A percentile compares a stretch with the other conserved stretches of the same genome.
phyloP scores from a whole-genome alignment of 1,139 yeast genomes.

The Nakaseomyces sp. region DNA sequence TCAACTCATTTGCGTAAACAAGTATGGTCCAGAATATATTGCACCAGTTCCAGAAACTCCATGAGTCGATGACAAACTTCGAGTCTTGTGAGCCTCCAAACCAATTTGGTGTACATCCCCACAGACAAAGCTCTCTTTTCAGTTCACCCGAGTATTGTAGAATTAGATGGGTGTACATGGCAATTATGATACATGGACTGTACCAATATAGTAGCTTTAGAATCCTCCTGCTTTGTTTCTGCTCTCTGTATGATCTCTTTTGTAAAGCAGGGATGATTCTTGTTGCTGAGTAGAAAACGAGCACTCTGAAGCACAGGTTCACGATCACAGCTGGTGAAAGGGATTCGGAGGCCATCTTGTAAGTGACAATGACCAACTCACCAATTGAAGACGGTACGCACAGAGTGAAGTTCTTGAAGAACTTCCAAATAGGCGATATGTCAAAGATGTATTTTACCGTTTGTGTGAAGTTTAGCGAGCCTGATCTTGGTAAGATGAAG shows the following conservation, averaged over 20 bases:
- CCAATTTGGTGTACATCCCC: constrained; percentile 41
- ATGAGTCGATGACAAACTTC: constrained; percentile 52
- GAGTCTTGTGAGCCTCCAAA: constrained; percentile 12
- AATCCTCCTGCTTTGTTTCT: constrained; percentile 33
- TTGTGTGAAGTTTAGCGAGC: constrained; percentile 5
- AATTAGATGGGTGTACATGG: constrained; percentile 89
- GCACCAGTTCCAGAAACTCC: constrained; percentile 97
- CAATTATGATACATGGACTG: constrained; percentile 87
- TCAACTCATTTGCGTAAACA: constrained; percentile 71
- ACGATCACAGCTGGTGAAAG: constrained; percentile 75
- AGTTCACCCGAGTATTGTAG: constrained; percentile 80
- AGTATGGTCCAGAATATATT: constrained; percentile 73
- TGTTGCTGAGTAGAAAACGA: constrained; percentile 88
- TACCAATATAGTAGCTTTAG: constrained; percentile 69
- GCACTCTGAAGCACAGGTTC: constrained; percentile 73
- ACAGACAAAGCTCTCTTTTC: constrained; percentile 46
- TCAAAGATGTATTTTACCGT: not conserved
- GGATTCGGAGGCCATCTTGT: constrained; percentile 62
- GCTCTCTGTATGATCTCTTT: constrained; percentile 25
- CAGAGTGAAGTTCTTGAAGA: constrained; percentile 39
- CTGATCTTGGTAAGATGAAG: constrained; percentile 18
- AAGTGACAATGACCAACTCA: constrained; percentile 47
- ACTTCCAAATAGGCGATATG: constrained; percentile 33
- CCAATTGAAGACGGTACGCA: constrained; percentile 37
- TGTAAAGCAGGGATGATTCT: constrained; percentile 80